Percentiles rank a stretch among this genome's conserved stretches.
Evolutionary conservation across 495 filamentous ascomycete species (phyloP).

Genomic region (Penicillium goetzii): DNA sequence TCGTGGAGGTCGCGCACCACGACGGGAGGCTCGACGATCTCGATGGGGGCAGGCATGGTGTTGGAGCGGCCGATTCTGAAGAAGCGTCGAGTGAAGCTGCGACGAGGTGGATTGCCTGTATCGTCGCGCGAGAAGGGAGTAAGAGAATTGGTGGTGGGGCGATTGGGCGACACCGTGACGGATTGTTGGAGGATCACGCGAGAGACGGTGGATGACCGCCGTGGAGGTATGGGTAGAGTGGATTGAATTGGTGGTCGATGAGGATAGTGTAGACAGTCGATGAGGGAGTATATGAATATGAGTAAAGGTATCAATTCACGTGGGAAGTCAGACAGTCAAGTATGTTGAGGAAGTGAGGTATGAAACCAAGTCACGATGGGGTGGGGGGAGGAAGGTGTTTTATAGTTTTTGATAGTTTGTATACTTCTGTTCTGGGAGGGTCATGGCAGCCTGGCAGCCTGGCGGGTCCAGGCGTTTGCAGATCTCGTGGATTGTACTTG

Average conservation of each 20-base stretch:
- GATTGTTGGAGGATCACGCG: slow-evolving; percentile 32
- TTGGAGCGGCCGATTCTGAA: slow-evolving; percentile 29
- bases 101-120: slow-evolving; percentile 29
- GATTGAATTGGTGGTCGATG: slow-evolving; percentile 1
- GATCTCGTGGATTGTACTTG: background rate
- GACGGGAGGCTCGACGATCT: slow-evolving; percentile 33
- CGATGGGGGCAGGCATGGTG: slow-evolving; percentile 41
- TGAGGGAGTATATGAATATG: background rate
- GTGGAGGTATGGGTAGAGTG: slow-evolving; percentile 7
- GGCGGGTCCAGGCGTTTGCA: slow-evolving; percentile 6
- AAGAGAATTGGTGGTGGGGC: slow-evolving; percentile 33
- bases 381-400: background rate
- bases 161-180: slow-evolving; percentile 43
- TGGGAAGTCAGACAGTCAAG: background rate
- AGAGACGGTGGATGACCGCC: slow-evolving; percentile 21
- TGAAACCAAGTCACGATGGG: background rate
- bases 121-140: slow-evolving; percentile 28
- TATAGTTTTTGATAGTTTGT: slow-evolving; percentile 16
- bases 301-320: background rate
- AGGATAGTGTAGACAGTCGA: background rate
- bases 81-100: slow-evolving; percentile 23
- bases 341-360: slow-evolving; percentile 2
- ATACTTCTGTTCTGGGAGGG: slow-evolving; percentile 10
- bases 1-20: slow-evolving; percentile 47
- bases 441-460: slow-evolving; percentile 16